These are phyloP conservation scores for Hymenoscyphus repandus DNA, from an alignment of 2,329 filamentous ascomycete genomes.

Conservation along the genomic window DNA sequence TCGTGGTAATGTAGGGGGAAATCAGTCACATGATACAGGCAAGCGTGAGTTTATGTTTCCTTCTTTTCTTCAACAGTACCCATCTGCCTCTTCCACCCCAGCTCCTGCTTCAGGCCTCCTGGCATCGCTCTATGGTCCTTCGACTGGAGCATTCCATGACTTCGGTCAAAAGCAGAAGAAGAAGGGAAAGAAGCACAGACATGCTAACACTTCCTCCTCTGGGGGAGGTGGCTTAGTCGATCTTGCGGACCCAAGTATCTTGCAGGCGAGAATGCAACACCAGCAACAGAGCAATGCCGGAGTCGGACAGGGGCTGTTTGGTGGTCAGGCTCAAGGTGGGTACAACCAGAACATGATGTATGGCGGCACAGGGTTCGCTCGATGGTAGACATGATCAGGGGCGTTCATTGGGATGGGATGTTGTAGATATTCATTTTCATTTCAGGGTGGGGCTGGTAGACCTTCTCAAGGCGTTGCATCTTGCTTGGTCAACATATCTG, in stretches of 20 bases:
- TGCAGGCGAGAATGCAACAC: slow-evolving; percentile 95
- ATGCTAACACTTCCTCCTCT: slow-evolving; percentile 99
- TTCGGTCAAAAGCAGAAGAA: slow-evolving; percentile 97
- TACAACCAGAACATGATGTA: slow-evolving; percentile 88
- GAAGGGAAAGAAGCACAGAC: slow-evolving; percentile 99
- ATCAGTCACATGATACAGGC: slow-evolving; percentile 74
- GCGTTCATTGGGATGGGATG: slow-evolving; percentile 22
- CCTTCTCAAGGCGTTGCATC: slow-evolving; percentile 28
- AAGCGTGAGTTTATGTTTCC: slow-evolving; percentile 99
- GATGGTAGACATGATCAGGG: slow-evolving; percentile 51
- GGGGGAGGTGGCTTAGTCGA: slow-evolving; percentile 98
- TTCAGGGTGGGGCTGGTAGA: slow-evolving; percentile 27
- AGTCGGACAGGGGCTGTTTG: slow-evolving; percentile 85
- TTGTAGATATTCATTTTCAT: slow-evolving; percentile 32
- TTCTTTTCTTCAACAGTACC: slow-evolving; percentile 83
- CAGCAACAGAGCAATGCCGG: slow-evolving; percentile 74
- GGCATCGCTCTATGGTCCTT: slow-evolving; percentile 81
- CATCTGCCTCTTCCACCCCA: slow-evolving; percentile 74
- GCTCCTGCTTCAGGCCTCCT: slow-evolving; percentile 87
- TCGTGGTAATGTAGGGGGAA: slow-evolving; percentile 56
- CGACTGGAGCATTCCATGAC: slow-evolving; percentile 80
- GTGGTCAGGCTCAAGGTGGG: slow-evolving; percentile 88
- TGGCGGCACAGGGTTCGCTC: slow-evolving; percentile 58
- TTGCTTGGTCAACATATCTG: slow-evolving; percentile 33
- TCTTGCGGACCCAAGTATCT: slow-evolving; percentile 99